Evolutionary conservation across 1,139 yeast species (phyloP).

Genomic region (Saccharomyces pastorianus): DNA sequence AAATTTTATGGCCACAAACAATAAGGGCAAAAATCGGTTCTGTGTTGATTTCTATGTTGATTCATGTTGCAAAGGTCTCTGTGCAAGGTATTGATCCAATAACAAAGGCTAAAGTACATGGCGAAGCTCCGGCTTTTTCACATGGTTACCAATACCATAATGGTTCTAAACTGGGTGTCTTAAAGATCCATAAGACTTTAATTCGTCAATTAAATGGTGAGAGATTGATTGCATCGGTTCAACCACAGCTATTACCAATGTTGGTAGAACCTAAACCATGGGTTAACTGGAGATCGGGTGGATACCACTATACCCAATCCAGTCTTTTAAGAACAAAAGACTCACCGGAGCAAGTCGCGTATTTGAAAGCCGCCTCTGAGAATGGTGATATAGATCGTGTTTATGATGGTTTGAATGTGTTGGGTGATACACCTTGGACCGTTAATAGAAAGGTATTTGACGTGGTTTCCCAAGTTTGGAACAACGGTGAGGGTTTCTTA

Average conservation of each 20-base stretch:
- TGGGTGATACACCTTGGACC: conserved; percentile 91
- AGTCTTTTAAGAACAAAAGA: conserved; percentile 69
- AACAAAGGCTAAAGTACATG: conserved; percentile 56
- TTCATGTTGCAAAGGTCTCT: conserved; percentile 75
- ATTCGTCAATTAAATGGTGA: conserved; percentile 62
- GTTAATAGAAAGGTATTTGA: conserved; percentile 66
- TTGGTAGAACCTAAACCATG: conserved; percentile 81
- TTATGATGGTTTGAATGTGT: conserved; percentile 75
- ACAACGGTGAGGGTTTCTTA: conserved; percentile 66
- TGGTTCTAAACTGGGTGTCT: conserved; percentile 76
- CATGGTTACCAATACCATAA: conserved; percentile 76
- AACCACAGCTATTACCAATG: conserved; percentile 92
- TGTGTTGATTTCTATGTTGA: conserved; percentile 59
- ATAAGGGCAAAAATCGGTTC: conserved; percentile 80
- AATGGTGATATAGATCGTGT: conserved; percentile 57
- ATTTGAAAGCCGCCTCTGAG: conserved; percentile 74
- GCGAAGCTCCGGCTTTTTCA: conserved; percentile 82
- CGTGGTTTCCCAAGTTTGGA: conserved; percentile 75
- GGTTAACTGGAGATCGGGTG: conserved; percentile 76
- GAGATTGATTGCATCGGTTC: conserved; percentile 56
- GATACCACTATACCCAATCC: conserved; percentile 60
- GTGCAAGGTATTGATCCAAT: conserved; percentile 75
- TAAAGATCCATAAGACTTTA: conserved; percentile 66
- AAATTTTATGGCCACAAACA: conserved; percentile 53
- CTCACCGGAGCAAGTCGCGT: conserved; percentile 85